Conservation (phyloP, 225 moss, liverwort and hornwort species). For the Physcomitrellopsis africana region DNA sequence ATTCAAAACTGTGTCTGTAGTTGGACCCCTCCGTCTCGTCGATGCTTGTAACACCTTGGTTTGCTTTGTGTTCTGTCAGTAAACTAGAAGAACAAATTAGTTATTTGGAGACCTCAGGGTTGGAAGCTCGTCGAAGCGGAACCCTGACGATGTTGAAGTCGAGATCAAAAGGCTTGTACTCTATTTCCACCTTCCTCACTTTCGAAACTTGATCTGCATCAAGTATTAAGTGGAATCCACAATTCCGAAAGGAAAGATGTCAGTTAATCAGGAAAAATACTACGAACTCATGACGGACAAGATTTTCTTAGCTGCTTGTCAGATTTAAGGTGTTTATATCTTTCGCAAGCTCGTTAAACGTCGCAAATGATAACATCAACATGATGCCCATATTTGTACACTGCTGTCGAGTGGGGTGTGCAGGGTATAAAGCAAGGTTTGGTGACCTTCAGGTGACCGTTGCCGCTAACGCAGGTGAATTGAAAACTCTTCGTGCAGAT, state of each 20-base stretch:
- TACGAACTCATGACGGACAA: neutral
- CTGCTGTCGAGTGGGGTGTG: slow-evolving; percentile 7
- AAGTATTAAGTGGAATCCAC: neutral
- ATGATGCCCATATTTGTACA: no score
- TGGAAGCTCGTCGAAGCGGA: slow-evolving; percentile 79
- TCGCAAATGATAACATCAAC: neutral
- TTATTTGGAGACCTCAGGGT: slow-evolving; percentile 66
- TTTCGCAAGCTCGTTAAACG: neutral
- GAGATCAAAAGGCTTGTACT: slow-evolving; percentile 64
- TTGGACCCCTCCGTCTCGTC: neutral
- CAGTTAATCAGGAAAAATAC: neutral
- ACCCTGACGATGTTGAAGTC: slow-evolving; percentile 63
- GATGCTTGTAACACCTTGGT: neutral
- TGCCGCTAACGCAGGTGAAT: slow-evolving; percentile 50
- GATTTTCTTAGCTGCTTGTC: neutral
- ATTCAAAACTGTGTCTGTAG: neutral
- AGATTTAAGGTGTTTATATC: neutral
- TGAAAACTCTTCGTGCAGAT: slow-evolving; percentile 50
- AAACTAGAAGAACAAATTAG: slow-evolving; percentile 67
- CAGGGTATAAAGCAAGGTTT: slow-evolving; percentile 61
- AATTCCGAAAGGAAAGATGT: neutral
- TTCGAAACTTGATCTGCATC: slow-evolving; percentile 8
- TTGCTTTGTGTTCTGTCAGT: slow-evolving; percentile 36
- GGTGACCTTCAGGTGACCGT: slow-evolving; percentile 58
- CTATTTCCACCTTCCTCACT: neutral